Percentiles rank a stretch among this genome's conserved stretches.
These are phyloP conservation scores for Mycena sp. DNA, from an alignment of 1,284 basidiomycete species.

Conservation along the genomic window DNA sequence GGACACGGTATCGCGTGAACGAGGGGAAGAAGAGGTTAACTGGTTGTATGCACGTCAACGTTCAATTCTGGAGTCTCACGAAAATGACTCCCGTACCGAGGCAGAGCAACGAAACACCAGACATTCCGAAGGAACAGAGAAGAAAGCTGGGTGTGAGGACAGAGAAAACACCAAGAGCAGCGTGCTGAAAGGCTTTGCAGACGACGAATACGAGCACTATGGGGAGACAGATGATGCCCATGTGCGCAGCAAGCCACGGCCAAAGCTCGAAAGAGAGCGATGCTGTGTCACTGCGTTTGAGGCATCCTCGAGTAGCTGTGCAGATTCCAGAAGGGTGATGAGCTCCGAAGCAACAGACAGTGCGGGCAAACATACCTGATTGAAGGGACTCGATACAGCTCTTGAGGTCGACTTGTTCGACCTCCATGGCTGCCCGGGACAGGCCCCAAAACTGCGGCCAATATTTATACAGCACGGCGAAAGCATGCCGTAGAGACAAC, in stretches of 20 bases:
- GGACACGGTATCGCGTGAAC: constrained; percentile 9
- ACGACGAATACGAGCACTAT: constrained; percentile 5
- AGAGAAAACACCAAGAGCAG: constrained; percentile 1
- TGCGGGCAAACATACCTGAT: constrained; percentile 15
- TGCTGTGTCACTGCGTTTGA: not conserved
- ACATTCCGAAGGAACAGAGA: not conserved
- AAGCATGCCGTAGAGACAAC: constrained; percentile 4
- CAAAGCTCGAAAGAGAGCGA: constrained; percentile 7
- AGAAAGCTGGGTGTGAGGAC: constrained; percentile 12
- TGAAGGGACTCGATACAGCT: constrained; percentile 5
- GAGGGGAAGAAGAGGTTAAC: constrained; percentile 9
- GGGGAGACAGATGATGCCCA: constrained; percentile 3
- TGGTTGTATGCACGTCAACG: not conserved
- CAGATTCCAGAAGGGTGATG: not conserved
- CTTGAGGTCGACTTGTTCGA: constrained; percentile 14
- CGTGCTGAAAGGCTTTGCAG: constrained; percentile 1
- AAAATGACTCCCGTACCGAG: not conserved
- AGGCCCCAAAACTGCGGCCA: not conserved
- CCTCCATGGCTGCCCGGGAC: constrained; percentile 10
- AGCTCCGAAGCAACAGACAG: not conserved
- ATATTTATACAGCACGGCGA: constrained; percentile 6
- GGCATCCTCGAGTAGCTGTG: constrained; percentile 10
- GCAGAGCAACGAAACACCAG: not conserved
- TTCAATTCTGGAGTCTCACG: not conserved
- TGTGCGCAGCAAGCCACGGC: constrained; percentile 13